A percentile compares a stretch with the other conserved stretches of the same genome.
Conservation (phyloP, 1,139 yeast genomes). For the Suhomyces bokatorum region DNA sequence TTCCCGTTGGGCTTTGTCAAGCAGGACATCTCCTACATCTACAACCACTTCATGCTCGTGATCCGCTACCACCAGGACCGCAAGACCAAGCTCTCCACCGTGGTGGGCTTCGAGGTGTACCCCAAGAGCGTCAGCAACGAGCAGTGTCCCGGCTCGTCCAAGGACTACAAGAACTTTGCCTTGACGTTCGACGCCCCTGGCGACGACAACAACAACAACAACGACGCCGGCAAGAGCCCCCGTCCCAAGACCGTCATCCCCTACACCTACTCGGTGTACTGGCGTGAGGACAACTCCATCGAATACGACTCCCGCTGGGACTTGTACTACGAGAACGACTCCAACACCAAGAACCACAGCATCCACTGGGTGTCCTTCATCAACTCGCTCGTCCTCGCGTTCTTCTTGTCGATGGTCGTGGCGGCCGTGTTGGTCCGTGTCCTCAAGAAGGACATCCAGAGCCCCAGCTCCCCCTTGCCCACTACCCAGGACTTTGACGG, state of each 20-base stretch:
- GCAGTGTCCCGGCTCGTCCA: constrained; percentile 70
- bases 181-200: constrained; percentile 25
- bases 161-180: constrained; percentile 55
- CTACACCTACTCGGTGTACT: constrained; percentile 82
- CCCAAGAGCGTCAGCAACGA: constrained; percentile 75
- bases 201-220: constrained; percentile 17
- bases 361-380: constrained; percentile 74
- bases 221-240: constrained; percentile 7
- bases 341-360: constrained; percentile 38
- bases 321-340: constrained; percentile 62
- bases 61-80: constrained; percentile 66
- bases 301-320: constrained; percentile 77
- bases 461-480: constrained; percentile 13
- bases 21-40: constrained; percentile 57
- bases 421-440: constrained; percentile 62
- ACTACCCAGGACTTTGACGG: constrained; percentile 10
- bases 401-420: constrained; percentile 58
- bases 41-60: constrained; percentile 82
- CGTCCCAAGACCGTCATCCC: constrained; percentile 49
- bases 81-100: constrained; percentile 48
- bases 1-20: constrained; percentile 77
- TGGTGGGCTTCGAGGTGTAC: constrained; percentile 89
- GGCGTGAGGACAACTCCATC: constrained; percentile 78
- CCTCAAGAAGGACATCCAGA: constrained; percentile 39
- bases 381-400: constrained; percentile 62